phyloP scores from a whole-genome alignment of 2,329 filamentous ascomycete genomes.

The Colletotrichum trifolii region DNA sequence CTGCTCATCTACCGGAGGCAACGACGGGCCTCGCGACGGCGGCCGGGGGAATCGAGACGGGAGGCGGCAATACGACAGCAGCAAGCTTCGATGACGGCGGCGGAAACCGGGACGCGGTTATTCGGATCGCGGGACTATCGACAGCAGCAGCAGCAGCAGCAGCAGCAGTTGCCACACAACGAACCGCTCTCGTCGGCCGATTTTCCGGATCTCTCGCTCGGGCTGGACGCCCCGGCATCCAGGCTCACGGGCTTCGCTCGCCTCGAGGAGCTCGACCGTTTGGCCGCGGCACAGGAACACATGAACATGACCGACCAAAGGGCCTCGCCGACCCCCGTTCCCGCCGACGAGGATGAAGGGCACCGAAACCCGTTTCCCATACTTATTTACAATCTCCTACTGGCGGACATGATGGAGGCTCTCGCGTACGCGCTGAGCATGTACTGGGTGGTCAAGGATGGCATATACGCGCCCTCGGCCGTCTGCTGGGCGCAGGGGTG shows the following conservation, averaged over 20 bases:
- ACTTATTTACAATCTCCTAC: constrained; percentile 68
- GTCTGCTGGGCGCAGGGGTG: constrained; percentile 67
- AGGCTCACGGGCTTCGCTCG: constrained; percentile 9
- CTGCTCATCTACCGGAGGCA: not conserved
- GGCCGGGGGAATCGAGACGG: not conserved
- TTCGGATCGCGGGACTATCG: no score
- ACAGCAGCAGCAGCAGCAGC: not conserved
- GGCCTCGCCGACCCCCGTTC: no score
- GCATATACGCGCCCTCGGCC: constrained; percentile 58
- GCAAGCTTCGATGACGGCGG: no score
- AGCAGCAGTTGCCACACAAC: not conserved
- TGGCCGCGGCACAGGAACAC: constrained; percentile 10
- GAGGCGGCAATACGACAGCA: not conserved
- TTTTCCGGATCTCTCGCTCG: constrained; percentile 17
- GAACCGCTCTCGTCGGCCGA: not conserved
- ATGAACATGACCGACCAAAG: no score
- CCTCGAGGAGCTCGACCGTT: constrained; percentile 17
- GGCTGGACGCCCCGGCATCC: constrained; percentile 9
- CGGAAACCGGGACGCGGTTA: no score
- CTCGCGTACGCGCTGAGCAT: constrained; percentile 66
- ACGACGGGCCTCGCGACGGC: not conserved
- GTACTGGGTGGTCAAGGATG: constrained; percentile 59
- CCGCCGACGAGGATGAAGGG: not conserved
- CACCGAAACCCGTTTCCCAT: constrained; percentile 67
- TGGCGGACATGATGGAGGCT: constrained; percentile 69